Evolutionary conservation across 2,329 filamentous ascomycete species (phyloP).

Genomic region (Penicillium janthinellum): DNA sequence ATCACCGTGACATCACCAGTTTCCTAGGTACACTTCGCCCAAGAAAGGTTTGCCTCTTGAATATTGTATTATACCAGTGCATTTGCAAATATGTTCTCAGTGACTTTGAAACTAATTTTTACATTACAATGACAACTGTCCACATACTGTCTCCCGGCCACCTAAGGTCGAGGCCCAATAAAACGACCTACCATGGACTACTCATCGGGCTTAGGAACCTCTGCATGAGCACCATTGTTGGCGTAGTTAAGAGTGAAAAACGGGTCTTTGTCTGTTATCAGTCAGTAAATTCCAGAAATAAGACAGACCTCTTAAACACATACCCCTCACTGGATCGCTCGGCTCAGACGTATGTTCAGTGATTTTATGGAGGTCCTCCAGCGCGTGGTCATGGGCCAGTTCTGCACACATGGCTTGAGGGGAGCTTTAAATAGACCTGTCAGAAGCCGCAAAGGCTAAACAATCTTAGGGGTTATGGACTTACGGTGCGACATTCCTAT

Average conservation of each 20-base stretch:
- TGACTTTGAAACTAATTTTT: neutral
- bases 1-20: slow-evolving; percentile 20
- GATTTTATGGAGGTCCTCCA: slow-evolving; percentile 20
- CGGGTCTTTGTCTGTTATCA: neutral
- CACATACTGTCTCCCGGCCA: neutral
- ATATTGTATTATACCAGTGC: neutral
- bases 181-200: neutral
- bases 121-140: neutral
- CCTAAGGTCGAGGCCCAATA: neutral
- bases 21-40: neutral
- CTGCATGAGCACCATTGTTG: slow-evolving; percentile 8
- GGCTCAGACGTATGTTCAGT: slow-evolving; percentile 20
- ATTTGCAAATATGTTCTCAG: neutral
- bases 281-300: neutral
- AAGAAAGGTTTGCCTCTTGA: neutral
- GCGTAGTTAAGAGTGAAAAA: slow-evolving; percentile 5
- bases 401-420: slow-evolving; percentile 23
- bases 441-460: neutral
- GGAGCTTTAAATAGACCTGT: slow-evolving; percentile 12
- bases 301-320: neutral
- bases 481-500: slow-evolving; percentile 26
- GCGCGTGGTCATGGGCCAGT: slow-evolving; percentile 26
- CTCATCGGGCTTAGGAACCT: slow-evolving; percentile 17
- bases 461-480: neutral
- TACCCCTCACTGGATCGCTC: slow-evolving; percentile 18